Evolutionary conservation across 805 yeast genomes (phyloP).

Genomic region (Candida maesae): DNA sequence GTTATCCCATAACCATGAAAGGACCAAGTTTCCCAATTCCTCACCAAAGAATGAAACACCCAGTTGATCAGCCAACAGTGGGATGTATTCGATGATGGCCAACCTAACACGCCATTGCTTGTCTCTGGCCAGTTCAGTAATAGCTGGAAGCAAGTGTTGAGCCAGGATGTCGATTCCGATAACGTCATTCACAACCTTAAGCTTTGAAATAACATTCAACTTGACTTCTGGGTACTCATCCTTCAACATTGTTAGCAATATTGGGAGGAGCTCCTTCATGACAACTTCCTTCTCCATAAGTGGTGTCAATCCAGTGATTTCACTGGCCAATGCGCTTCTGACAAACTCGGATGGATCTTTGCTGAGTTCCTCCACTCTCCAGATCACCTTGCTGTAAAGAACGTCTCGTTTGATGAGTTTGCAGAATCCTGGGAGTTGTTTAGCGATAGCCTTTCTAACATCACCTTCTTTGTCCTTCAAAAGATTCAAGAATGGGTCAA

Average conservation of each 20-base stretch:
- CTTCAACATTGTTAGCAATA: conserved; percentile 87
- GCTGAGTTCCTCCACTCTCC: conserved; percentile 77
- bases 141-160: conserved; percentile 89
- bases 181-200: conserved; percentile 88
- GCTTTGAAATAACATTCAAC: conserved; percentile 86
- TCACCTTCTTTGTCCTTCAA: conserved; percentile 95
- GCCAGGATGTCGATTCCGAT: conserved; percentile 88
- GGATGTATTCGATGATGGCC: conserved; percentile 95
- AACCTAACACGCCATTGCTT: conserved; percentile 96
- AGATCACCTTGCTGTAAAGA: conserved; percentile 69
- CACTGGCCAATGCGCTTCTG: conserved; percentile 86
- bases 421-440: conserved; percentile 79
- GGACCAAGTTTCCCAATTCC: conserved; percentile 83
- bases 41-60: conserved; percentile 93
- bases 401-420: conserved; percentile 47
- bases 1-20: conserved; percentile 99
- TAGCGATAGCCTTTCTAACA: conserved; percentile 91
- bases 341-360: conserved; percentile 92
- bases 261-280: conserved; percentile 77
- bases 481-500: conserved; percentile 62
- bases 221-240: conserved; percentile 98
- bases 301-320: conserved; percentile 83
- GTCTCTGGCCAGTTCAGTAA: conserved; percentile 92
- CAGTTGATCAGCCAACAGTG: conserved; percentile 87
- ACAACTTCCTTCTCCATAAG: conserved; percentile 81